These are phyloP conservation scores for Trichoderma sp. DNA, from an alignment of 2,329 filamentous ascomycete genomes.

Conservation along the genomic window DNA sequence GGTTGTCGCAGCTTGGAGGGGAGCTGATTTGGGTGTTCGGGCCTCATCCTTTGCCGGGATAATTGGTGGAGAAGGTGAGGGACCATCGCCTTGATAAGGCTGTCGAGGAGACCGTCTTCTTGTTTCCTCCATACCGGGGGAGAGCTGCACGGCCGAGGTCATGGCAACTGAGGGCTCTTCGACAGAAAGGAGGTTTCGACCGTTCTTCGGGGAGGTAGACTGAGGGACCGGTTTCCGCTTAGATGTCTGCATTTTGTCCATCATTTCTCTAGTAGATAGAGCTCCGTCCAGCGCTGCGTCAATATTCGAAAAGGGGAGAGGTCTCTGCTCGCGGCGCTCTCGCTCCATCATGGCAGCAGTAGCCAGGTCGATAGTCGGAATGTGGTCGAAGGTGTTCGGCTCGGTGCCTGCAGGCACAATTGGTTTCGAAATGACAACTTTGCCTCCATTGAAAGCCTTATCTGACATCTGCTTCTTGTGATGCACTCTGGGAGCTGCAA, in stretches of 20 bases:
- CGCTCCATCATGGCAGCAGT: conserved; percentile 51
- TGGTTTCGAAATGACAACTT: conserved; percentile 52
- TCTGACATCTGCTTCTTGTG: conserved; percentile 21
- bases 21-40: background rate
- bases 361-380: conserved; percentile 52
- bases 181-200: background rate
- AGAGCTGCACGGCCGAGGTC: conserved; percentile 47
- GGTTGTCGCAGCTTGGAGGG: background rate
- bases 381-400: conserved; percentile 46
- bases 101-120: conserved; percentile 53
- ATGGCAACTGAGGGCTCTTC: conserved; percentile 24
- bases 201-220: background rate
- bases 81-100: background rate
- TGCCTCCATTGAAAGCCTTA: conserved; percentile 36
- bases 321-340: conserved; percentile 42
- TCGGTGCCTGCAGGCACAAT: conserved; percentile 41
- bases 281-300: conserved; percentile 39
- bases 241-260: conserved; percentile 38
- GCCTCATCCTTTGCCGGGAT: conserved; percentile 1
- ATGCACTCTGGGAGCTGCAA: conserved; percentile 26
- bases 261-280: conserved; percentile 36
- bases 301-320: conserved; percentile 34
- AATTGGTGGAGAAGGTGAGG: background rate
- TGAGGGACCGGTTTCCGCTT: conserved; percentile 42
- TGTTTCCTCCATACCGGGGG: conserved; percentile 52